phyloP scores from a whole-genome alignment of 768 basidiomycete species.

The Boletus tylopilopsis region DNA sequence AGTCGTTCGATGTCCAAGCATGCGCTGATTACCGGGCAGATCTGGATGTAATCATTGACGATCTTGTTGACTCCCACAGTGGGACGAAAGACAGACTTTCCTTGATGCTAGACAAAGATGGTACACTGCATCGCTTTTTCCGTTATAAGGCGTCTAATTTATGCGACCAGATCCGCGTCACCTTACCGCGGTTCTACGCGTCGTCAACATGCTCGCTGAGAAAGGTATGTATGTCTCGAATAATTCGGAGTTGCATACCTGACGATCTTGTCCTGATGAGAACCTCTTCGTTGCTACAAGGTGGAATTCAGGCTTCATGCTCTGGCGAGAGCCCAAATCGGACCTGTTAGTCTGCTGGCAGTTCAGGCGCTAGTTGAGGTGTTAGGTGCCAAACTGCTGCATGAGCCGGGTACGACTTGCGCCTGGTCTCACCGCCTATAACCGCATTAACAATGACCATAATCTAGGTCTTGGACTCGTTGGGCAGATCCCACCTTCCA shows the following conservation, averaged over 20 bases:
- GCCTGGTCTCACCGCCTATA: not conserved
- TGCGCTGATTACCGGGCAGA: not conserved
- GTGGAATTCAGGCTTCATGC: slow-evolving; percentile 3
- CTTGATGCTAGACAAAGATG: slow-evolving; percentile 1
- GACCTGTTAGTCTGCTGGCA: slow-evolving; percentile 15
- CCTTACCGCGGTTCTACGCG: slow-evolving; percentile 5
- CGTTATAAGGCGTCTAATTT: not conserved
- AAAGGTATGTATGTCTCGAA: not conserved
- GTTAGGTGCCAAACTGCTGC: slow-evolving; percentile 4
- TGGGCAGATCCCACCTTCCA: not conserved
- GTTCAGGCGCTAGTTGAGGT: slow-evolving; percentile 20
- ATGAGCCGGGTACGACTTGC: slow-evolving; percentile 5
- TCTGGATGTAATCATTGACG: not conserved
- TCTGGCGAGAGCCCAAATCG: not conserved
- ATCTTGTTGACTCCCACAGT: not conserved
- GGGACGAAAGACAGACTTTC: not conserved
- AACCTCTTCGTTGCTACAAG: not conserved
- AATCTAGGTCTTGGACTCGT: not conserved
- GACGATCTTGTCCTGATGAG: not conserved
- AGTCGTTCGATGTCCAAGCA: not conserved
- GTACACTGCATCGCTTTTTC: not conserved
- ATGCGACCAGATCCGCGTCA: not conserved
- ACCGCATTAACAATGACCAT: not conserved
- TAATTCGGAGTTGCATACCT: not conserved
- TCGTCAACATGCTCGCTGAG: slow-evolving; percentile 4